These are phyloP conservation scores for Lasiodiplodia theobromae DNA, from an alignment of 2,329 filamentous ascomycete species.

Conservation along the genomic window DNA sequence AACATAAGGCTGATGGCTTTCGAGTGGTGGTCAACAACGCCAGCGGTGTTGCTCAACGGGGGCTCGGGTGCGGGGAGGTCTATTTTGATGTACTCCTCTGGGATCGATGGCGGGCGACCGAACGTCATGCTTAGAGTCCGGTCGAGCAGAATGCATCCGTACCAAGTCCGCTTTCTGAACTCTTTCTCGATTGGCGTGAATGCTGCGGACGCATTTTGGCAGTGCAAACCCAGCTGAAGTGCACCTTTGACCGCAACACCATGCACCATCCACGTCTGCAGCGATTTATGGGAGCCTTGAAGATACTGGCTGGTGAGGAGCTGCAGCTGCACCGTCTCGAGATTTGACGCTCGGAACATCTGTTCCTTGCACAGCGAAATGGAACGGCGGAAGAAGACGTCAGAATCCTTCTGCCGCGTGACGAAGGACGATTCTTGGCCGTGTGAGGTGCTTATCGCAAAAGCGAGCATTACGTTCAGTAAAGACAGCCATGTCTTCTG, in stretches of 20 bases:
- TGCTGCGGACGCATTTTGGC: slow-evolving; percentile 43
- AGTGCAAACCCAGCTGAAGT: slow-evolving; percentile 61
- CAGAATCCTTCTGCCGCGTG: slow-evolving; percentile 50
- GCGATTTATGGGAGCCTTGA: slow-evolving; percentile 61
- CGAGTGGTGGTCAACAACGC: neutral
- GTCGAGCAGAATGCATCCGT: slow-evolving; percentile 57
- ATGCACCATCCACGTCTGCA: slow-evolving; percentile 63
- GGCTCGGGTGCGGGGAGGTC: slow-evolving; percentile 41
- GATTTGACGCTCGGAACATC: slow-evolving; percentile 50
- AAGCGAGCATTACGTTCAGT: slow-evolving; percentile 59
- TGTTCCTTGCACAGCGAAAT: slow-evolving; percentile 53
- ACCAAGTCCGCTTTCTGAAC: slow-evolving; percentile 59
- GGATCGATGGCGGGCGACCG: slow-evolving; percentile 56
- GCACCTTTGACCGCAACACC: slow-evolving; percentile 61
- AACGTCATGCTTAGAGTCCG: slow-evolving; percentile 61
- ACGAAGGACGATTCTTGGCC: slow-evolving; percentile 33
- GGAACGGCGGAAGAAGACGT: slow-evolving; percentile 56
- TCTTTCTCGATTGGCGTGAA: slow-evolving; percentile 55
- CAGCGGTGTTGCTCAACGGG: slow-evolving; percentile 30
- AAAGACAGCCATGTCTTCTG: slow-evolving; percentile 60
- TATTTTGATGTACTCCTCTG: slow-evolving; percentile 53
- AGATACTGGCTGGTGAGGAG: slow-evolving; percentile 60
- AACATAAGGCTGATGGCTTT: slow-evolving; percentile 36
- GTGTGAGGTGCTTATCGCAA: slow-evolving; percentile 51
- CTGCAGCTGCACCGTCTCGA: slow-evolving; percentile 61